Conservation (phyloP, 129 eudicot genomes). For the Flaveria sonorensis region DNA sequence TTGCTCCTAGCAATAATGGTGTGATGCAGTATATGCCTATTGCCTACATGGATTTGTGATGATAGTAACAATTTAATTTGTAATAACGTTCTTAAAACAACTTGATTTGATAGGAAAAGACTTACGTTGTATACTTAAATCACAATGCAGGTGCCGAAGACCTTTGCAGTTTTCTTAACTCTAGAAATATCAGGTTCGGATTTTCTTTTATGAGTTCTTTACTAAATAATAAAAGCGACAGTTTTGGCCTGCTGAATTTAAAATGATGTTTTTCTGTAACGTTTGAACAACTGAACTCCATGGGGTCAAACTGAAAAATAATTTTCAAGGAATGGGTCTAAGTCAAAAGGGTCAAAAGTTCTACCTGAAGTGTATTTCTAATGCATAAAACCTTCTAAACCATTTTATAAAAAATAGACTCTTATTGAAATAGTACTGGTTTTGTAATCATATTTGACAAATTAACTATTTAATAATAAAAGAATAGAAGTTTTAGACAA, state of each 20-base stretch:
- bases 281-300: background rate
- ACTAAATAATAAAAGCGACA: background rate
- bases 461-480: background rate
- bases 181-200: slow-evolving; percentile 66
- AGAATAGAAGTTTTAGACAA: too few relatives aligned
- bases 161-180: slow-evolving; percentile 71
- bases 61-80: too few relatives aligned
- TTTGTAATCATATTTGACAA: background rate
- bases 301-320: background rate
- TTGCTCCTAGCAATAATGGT: background rate
- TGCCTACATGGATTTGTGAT: background rate
- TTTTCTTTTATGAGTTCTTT: slow-evolving; percentile 12
- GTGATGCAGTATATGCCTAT: background rate
- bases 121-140: slow-evolving; percentile 21
- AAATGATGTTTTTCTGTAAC: background rate
- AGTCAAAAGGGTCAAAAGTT: background rate
- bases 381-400: background rate
- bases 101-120: background rate
- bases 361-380: background rate
- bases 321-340: background rate
- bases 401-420: background rate
- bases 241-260: background rate
- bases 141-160: slow-evolving; percentile 77
- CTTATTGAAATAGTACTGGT: background rate
- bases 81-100: slow-evolving; percentile 14